phyloP scores from a whole-genome alignment of 176 grass and related monocot species.

The Cymbopogon citratus region DNA sequence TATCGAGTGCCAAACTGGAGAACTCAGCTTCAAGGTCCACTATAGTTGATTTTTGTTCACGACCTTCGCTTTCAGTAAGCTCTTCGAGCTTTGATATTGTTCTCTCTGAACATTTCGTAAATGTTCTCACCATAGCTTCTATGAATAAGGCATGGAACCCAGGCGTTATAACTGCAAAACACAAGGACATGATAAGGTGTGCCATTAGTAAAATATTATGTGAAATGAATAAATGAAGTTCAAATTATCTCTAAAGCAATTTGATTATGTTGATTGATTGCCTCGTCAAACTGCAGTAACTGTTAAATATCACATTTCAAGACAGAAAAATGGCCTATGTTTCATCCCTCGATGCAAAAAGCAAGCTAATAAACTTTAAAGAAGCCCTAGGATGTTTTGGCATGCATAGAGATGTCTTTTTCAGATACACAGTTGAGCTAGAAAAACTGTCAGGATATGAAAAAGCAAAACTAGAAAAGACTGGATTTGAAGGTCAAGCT shows the following conservation, averaged over 20 bases:
- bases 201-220: neutral
- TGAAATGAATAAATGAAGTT: slow-evolving; percentile 5
- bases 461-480: neutral
- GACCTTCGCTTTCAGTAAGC: slow-evolving; percentile 34
- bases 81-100: slow-evolving; percentile 80
- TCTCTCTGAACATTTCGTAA: slow-evolving; percentile 78
- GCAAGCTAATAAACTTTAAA: slow-evolving; percentile 5
- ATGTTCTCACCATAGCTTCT: slow-evolving; percentile 88
- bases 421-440: neutral
- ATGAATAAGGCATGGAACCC: slow-evolving; percentile 89
- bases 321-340: neutral
- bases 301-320: neutral
- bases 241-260: neutral
- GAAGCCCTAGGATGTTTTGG: neutral
- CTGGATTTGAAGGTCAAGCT: neutral
- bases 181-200: neutral
- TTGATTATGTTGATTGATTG: neutral
- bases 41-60: slow-evolving; percentile 37
- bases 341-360: neutral
- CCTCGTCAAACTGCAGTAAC: neutral
- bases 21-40: slow-evolving; percentile 95
- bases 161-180: slow-evolving; percentile 81
- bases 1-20: slow-evolving; percentile 96
- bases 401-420: neutral
- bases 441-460: neutral